A percentile compares a stretch with the other conserved stretches of the same genome.
These are phyloP conservation scores for Saprolegnia diclina DNA, from an alignment of 352 stramenopile genomes.

Conservation along the genomic window DNA sequence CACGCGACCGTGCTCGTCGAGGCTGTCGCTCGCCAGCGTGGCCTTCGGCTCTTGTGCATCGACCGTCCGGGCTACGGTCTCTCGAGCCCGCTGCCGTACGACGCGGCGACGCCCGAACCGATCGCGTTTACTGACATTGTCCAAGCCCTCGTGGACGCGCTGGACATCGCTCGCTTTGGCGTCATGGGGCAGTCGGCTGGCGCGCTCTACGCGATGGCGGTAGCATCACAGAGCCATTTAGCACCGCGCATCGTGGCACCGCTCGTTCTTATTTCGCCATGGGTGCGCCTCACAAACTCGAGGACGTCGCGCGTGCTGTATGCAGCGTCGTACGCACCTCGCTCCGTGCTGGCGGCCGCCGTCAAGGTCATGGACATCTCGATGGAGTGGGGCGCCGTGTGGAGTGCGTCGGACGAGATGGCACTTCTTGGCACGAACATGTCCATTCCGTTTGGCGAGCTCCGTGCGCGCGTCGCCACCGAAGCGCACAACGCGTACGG, in stretches of 20 bases:
- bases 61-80: neutral
- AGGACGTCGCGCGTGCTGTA: neutral
- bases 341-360: neutral
- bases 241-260: neutral
- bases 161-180: neutral
- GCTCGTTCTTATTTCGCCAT: neutral
- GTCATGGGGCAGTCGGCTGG: constrained; percentile 1
- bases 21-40: neutral
- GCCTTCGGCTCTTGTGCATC: neutral
- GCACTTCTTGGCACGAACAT: neutral
- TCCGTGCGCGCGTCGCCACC: neutral
- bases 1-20: neutral
- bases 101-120: neutral
- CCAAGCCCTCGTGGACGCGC: neutral
- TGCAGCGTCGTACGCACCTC: neutral
- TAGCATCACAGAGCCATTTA: neutral
- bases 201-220: neutral
- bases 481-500: neutral
- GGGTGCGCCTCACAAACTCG: neutral
- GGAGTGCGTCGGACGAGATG: neutral
- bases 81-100: neutral
- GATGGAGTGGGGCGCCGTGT: neutral
- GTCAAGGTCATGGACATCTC: neutral
- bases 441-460: neutral
- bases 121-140: neutral